Percentiles rank a stretch among this genome's conserved stretches.
These are phyloP conservation scores for Isatis lusitanica DNA, from an alignment of 441 rosid species.

Conservation along the genomic window DNA sequence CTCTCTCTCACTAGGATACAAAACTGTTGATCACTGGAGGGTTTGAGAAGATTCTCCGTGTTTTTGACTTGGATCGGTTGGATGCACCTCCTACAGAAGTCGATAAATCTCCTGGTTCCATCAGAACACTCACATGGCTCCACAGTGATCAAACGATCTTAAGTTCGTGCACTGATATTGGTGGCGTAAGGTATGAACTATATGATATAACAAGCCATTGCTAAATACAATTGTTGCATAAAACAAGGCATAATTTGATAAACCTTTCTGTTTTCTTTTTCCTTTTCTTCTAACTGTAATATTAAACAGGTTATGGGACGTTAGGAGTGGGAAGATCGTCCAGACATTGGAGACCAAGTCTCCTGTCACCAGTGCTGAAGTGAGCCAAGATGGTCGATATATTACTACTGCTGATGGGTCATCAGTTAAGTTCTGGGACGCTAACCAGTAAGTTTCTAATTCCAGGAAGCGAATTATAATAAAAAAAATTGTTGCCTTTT, in stretches of 20 bases:
- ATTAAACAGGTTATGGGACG: slow-evolving; percentile 76
- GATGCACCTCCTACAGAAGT: slow-evolving; percentile 89
- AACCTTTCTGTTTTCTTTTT: background rate
- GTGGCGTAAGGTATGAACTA: slow-evolving; percentile 78
- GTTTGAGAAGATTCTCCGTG: slow-evolving; percentile 84
- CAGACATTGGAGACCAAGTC: slow-evolving; percentile 88
- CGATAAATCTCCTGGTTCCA: slow-evolving; percentile 83
- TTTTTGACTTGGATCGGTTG: slow-evolving; percentile 80
- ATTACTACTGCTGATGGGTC: slow-evolving; percentile 90
- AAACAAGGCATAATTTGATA: background rate
- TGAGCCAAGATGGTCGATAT: slow-evolving; percentile 94
- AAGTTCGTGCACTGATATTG: slow-evolving; percentile 85
- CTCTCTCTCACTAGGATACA: slow-evolving; percentile 59
- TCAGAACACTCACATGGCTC: slow-evolving; percentile 94
- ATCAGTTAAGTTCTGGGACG: slow-evolving; percentile 91
- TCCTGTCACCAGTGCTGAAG: slow-evolving; percentile 92
- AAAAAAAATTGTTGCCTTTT: background rate
- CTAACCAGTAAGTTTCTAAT: slow-evolving; percentile 75
- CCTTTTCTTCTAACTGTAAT: background rate
- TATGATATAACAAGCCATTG: background rate
- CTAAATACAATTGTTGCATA: background rate
- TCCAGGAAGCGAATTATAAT: background rate
- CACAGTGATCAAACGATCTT: slow-evolving; percentile 91
- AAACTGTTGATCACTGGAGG: slow-evolving; percentile 85
- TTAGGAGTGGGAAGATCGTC: slow-evolving; percentile 80